A percentile compares a stretch with the other conserved stretches of the same genome.
Conservation (phyloP, 2,329 filamentous ascomycete genomes). For the Balansia obtecta region DNA sequence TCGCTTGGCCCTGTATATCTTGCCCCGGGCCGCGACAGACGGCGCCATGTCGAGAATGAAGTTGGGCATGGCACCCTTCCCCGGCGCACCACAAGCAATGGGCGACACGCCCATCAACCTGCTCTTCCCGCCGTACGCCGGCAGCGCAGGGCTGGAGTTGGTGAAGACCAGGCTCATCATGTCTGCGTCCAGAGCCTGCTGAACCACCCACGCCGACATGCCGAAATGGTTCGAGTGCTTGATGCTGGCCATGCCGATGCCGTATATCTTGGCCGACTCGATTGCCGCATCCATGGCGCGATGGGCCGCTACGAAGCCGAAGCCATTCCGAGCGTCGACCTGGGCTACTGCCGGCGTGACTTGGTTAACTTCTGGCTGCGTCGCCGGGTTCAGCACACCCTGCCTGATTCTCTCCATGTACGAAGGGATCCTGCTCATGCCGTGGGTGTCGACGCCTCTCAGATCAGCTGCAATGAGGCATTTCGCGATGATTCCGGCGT, state of each 20-base stretch:
- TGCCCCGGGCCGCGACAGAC: constrained; percentile 55
- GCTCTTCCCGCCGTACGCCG: constrained; percentile 54
- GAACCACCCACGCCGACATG: constrained; percentile 71
- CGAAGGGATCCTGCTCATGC: constrained; percentile 62
- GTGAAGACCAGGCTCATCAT: constrained; percentile 63
- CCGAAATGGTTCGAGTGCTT: constrained; percentile 74
- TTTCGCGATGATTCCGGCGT: constrained; percentile 51
- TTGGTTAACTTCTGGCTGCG: constrained; percentile 44
- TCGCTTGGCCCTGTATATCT: constrained; percentile 58
- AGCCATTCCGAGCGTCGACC: constrained; percentile 56
- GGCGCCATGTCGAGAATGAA: constrained; percentile 73
- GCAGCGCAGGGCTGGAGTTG: constrained; percentile 59
- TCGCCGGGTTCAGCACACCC: constrained; percentile 51
- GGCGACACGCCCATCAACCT: constrained; percentile 65
- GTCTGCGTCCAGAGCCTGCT: constrained; percentile 59
- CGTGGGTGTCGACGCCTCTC: constrained; percentile 69
- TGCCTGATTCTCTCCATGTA: constrained; percentile 64
- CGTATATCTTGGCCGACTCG: constrained; percentile 48
- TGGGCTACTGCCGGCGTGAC: constrained; percentile 60
- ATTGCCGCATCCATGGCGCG: constrained; percentile 56
- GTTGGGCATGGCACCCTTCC: constrained; percentile 31
- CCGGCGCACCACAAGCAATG: constrained; percentile 65
- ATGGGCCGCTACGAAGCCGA: constrained; percentile 62
- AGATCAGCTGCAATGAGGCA: constrained; percentile 65
- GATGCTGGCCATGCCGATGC: constrained; percentile 65